Percentiles rank a stretch among this genome's conserved stretches.
These are phyloP conservation scores for Carex kokanica DNA, from an alignment of 176 grass and related monocot species.

Conservation along the genomic window DNA sequence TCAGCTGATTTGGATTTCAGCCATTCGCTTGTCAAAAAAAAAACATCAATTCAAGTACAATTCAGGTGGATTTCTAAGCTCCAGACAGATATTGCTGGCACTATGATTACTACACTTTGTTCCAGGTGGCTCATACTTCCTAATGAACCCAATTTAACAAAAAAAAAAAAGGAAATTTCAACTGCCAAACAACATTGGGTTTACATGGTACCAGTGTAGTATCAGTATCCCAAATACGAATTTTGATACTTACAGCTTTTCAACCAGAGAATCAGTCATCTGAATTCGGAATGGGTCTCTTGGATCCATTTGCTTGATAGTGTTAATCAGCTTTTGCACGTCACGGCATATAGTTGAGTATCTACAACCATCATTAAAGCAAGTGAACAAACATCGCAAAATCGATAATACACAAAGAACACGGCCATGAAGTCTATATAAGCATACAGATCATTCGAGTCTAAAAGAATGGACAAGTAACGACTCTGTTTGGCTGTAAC, in stretches of 20 bases:
- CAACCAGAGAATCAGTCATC: constrained; percentile 56
- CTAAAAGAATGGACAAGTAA: too few species aligned
- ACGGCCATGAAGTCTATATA: not conserved
- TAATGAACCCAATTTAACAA: not conserved
- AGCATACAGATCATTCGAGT: too few species aligned
- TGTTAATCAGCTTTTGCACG: constrained; percentile 36
- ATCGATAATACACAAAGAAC: not conserved
- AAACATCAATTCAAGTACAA: not conserved
- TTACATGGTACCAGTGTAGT: not conserved
- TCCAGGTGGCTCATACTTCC: not conserved
- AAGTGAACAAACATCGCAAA: not conserved
- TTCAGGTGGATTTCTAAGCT: not conserved
- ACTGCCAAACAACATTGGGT: not conserved
- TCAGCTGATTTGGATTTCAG: not conserved
- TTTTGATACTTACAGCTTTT: constrained; percentile 57
- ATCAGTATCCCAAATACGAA: not conserved
- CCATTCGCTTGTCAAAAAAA: not conserved
- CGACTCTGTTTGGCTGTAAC: too few species aligned
- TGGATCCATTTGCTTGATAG: constrained; percentile 82
- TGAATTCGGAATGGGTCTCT: constrained; percentile 62
- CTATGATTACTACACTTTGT: not conserved
- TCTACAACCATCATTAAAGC: not conserved
- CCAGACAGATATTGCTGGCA: not conserved
- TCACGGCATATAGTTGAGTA: constrained; percentile 12
- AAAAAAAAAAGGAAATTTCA: not conserved